Percentiles rank a stretch among this genome's conserved stretches.
These are phyloP conservation scores for Fragilariopsis cylindrus DNA, from an alignment of 108 stramenopile species.

Conservation along the genomic window DNA sequence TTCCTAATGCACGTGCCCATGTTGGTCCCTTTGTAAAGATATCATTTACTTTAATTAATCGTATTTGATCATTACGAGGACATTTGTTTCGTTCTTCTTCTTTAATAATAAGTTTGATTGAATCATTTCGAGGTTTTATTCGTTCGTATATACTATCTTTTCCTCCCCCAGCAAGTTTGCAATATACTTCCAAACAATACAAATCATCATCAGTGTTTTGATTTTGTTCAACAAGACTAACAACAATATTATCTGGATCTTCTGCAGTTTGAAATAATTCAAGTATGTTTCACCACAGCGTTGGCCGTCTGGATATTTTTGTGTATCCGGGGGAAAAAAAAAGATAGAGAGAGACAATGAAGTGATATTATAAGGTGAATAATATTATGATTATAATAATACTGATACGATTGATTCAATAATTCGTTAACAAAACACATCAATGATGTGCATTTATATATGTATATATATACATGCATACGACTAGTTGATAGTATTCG, in stretches of 20 bases:
- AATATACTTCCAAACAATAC: conserved; percentile 53
- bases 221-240: conserved; percentile 85
- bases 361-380: neutral
- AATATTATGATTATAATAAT: neutral
- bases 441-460: neutral
- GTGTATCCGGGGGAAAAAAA: neutral
- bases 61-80: conserved; percentile 62
- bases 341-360: neutral
- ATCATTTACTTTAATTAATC: conserved; percentile 56
- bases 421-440: too few species aligned
- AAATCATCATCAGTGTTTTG: conserved; percentile 35
- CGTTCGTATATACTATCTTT: conserved; percentile 22
- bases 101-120: conserved; percentile 36
- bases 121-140: conserved; percentile 31
- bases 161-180: conserved; percentile 20
- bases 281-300: conserved; percentile 71
- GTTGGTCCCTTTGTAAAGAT: conserved; percentile 75
- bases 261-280: conserved; percentile 70
- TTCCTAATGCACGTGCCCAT: conserved; percentile 68
- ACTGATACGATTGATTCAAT: too few species aligned
- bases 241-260: conserved; percentile 66
- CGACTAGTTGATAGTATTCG: neutral
- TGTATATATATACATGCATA: neutral
- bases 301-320: conserved; percentile 48
- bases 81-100: conserved; percentile 25